Base-by-base conservation (phyloP, 306 rosid species). In the Vigna unguiculata region DNA sequence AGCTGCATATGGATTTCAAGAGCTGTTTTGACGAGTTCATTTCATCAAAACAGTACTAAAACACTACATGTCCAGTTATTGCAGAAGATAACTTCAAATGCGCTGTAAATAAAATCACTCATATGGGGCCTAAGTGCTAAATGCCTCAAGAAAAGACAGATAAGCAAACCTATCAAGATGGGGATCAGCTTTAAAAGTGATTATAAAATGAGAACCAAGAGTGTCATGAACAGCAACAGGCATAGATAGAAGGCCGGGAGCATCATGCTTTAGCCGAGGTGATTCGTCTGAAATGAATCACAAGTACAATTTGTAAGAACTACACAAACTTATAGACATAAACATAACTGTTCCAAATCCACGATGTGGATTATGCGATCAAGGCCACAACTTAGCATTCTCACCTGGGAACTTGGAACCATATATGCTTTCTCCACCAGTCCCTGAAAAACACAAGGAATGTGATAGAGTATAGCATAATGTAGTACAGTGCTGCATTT, bases 361-460 rank as follows among this genome's bases (percentile, higher is more conserved):
- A 46, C 12, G 7, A 54, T 14, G 67, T 28, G 24, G 9, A 73
- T 75, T 15, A n/a, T 38, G 71, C 54, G 77, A 17, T 43, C 14
- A 53, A 22, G 54, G 30, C 13, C 20, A 55, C 5, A n/a, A 64
- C 54, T n/a, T 59, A 60, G 52, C 40, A 69, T 45, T 69, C 83
- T 86, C 67, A 95, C 98, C 98, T 76, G 97, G 98, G 78, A 95
- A 92, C 78, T 89, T 84, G 3, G 74, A 87, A 11, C 93, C 96
- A 17, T 95, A 95, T 78, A 95, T 92, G 85, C 98, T 92, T 86
- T 95, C 98, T 70, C 98, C 98, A 74, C 89, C 90, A 54, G 97
- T 87, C 74, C 98, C 98, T 94, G 86, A 77, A 74, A 75, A 77
- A 77, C 43, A 75, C 15, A 71, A 11, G 8, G 71, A 48, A 52